These are phyloP conservation scores for Lepidopterella palustris DNA, from an alignment of 495 filamentous ascomycete species.

Conservation along the genomic window DNA sequence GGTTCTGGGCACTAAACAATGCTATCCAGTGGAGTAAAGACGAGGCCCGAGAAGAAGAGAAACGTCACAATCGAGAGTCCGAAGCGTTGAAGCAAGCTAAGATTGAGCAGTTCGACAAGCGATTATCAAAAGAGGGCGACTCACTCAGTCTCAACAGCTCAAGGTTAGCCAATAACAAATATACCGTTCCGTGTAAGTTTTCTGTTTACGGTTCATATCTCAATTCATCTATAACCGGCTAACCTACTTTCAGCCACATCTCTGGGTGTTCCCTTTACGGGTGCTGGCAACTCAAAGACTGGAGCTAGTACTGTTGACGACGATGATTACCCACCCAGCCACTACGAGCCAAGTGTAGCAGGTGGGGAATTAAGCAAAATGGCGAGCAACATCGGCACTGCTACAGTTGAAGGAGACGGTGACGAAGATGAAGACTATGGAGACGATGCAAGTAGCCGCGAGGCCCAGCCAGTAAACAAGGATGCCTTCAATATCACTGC, in stretches of 20 bases:
- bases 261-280: slow-evolving; percentile 44
- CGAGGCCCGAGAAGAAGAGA: slow-evolving; percentile 84
- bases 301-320: slow-evolving; percentile 50
- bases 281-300: slow-evolving; percentile 33
- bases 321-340: slow-evolving; percentile 48
- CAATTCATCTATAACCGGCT: not conserved
- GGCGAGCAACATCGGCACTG: slow-evolving; percentile 41
- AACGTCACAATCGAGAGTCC: slow-evolving; percentile 60
- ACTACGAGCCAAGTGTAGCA: slow-evolving; percentile 52
- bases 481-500: slow-evolving; percentile 94
- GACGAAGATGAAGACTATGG: slow-evolving; percentile 77
- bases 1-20: slow-evolving; percentile 99
- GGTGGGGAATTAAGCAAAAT: slow-evolving; percentile 47
- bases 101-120: slow-evolving; percentile 50
- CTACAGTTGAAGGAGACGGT: slow-evolving; percentile 49
- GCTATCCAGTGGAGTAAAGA: slow-evolving; percentile 98
- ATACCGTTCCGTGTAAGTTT: slow-evolving; percentile 19
- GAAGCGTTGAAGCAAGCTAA: slow-evolving; percentile 73
- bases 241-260: slow-evolving; percentile 17
- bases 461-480: slow-evolving; percentile 63
- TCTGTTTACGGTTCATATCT: not conserved
- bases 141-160: slow-evolving; percentile 40
- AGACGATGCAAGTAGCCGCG: slow-evolving; percentile 75
- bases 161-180: slow-evolving; percentile 18
- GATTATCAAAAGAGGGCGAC: slow-evolving; percentile 43